phyloP scores from a whole-genome alignment of 2,329 filamentous ascomycete genomes.

The Acrocalymma vagum region DNA sequence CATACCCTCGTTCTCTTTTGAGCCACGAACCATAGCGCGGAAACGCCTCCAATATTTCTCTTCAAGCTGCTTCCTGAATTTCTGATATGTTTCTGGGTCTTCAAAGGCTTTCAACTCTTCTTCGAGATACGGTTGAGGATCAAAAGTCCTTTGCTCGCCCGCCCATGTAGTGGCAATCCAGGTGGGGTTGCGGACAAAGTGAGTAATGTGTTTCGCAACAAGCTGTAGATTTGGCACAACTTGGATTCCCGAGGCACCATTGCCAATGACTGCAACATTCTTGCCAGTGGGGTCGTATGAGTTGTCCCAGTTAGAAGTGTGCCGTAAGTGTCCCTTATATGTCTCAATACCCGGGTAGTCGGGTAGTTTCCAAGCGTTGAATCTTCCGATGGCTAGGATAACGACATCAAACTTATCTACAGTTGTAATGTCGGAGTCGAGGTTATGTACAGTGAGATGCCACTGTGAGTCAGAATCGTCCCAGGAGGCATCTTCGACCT shows the following conservation, averaged over 20 bases:
- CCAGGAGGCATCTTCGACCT: conserved; percentile 51
- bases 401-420: conserved; percentile 42
- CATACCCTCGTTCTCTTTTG: conserved; percentile 42
- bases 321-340: conserved; percentile 37
- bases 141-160: conserved; percentile 50
- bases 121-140: conserved; percentile 54
- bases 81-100: conserved; percentile 68
- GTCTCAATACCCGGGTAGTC: conserved; percentile 38
- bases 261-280: conserved; percentile 69
- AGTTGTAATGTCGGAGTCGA: conserved; percentile 49
- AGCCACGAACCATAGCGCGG: conserved; percentile 47
- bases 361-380: conserved; percentile 43
- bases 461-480: conserved; percentile 60
- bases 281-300: conserved; percentile 64
- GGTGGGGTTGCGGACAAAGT: conserved; percentile 68
- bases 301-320: conserved; percentile 41
- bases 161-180: conserved; percentile 65
- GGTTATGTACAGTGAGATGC: conserved; percentile 64
- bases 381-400: conserved; percentile 44
- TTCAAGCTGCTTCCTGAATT: conserved; percentile 52
- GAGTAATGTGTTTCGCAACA: conserved; percentile 57
- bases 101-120: conserved; percentile 66
- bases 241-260: conserved; percentile 70
- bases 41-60: conserved; percentile 68
- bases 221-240: conserved; percentile 68